Base-by-base conservation (phyloP, 495 filamentous ascomycete species). In the Aspergillus leporis region DNA sequence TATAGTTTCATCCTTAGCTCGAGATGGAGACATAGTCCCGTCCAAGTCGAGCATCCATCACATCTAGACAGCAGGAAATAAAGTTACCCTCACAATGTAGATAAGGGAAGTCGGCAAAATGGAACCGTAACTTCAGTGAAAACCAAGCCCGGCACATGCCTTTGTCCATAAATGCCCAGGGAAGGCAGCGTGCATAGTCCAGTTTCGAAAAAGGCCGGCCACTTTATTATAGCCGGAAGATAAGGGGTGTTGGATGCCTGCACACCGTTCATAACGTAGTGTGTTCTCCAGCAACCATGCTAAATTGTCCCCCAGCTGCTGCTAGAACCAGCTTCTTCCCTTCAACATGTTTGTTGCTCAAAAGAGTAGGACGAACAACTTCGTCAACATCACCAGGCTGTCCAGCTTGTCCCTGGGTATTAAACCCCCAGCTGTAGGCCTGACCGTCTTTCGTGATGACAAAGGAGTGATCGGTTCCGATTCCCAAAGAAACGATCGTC, bases 391-490 rank as follows among this genome's bases (percentile, higher is more conserved):
- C 40, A 4, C 32, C 32, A 14, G 60, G 54, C 4, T 59, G 56
- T 22, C 61, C 61, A 13, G 56, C 38, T 41, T 63, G 61, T 5
- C 32, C 10, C 16, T 52, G 46, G 9, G 28, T 28, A 40, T 60
- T 60, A 31, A 63, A 56, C 2, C 61, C 61, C 61, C 56, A 63
- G 21, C 52, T 59, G 22, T 56, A 63, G 14, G 56, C 61, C 2
- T 38, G n/a, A 0, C 61, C 61, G 13, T 48, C 18, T 12, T 40
- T 18, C 10, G 56, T 53, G 36, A 59, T 63, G 21, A 30, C 61
- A 47, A 63, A 49, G 14, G 61, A 55, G 10, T 63, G 61, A 34
- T 56, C 61, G 0, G 56, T 45, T 23, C 56, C 56, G 2, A 51
- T 23, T 6, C n/a, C 49, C 4, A 53, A 46, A 13, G 16, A 51